Base-by-base conservation (phyloP, 345 rosid genomes). In the Firmiana major region DNA sequence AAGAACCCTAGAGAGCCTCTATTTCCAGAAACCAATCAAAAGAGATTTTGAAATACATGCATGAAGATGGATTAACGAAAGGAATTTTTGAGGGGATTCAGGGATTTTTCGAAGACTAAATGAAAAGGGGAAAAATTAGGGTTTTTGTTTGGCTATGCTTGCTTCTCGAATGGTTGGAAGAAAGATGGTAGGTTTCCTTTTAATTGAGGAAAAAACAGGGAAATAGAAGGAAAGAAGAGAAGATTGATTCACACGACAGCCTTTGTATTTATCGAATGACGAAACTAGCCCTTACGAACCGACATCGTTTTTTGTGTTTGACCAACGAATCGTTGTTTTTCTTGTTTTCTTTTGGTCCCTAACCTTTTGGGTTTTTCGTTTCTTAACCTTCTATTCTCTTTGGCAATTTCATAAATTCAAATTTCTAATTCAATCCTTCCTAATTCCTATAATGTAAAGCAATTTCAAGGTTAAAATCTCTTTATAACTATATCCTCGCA, bases 61-160 rank as follows among this genome's bases (percentile, higher is more conserved):
- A 78, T 38, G 45, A 4, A 67, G 24, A 53, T 24, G 63, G 45
- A 11, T 22, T 0, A 15, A 49, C 40, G 34, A 40, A 46, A 13
- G 24, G 49, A 75, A 59, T 22, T 71, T 38, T 45, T 65, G 31
- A 36, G 31, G 40, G 66, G 55, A 66, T 46, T 42, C 28, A 16
- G 51, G 2, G 15, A 26, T 9, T 28, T 67, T 42, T 12, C 1
- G 26, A 17, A 78, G 17, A 9, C 16, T 19, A 70, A 40, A 2
- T 0, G 28, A n/a, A 48, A 73, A 9, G 24, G 43, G 5, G 54
- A 45, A 64, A 28, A 67, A 40, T 54, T 84, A 80, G 82, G 87
- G 89, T 79, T 85, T 15, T 53, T 42, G 51, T 55, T 70, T 79
- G n/a, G n/a, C n/a, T n/a, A n/a, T 86, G 74, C 81, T 9, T 57